Base-by-base conservation (phyloP, 352 stramenopile genomes). In the Pythium grandisporangium region DNA sequence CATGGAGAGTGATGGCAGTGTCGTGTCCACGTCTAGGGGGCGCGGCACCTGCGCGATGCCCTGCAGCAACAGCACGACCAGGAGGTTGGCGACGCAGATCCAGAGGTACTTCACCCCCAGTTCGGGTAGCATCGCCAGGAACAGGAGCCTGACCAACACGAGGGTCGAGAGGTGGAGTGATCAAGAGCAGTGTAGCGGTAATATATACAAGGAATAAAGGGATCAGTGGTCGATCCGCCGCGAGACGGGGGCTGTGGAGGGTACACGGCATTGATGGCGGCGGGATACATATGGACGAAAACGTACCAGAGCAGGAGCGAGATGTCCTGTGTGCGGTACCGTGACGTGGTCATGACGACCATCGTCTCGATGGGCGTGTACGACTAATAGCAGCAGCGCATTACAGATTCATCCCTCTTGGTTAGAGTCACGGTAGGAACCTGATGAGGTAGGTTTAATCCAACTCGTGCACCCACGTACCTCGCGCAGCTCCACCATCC, bases 91-190 rank as follows among this genome's bases (percentile, higher is more conserved):
- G 1, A 80, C 41, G 30, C 65, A 69, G 24, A 75, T 83, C 70
- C 73, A 87, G 30, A 90, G 49, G 42, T 83, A 87, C 12, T 69
- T 54, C 22, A 85, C 69, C 0, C 76, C 76, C 16, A 85, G 58
- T 16, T 81, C 70, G 1, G 63, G 53, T 0, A 68, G 40, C 53
- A 73, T 72, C 11, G 48, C 53, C 30, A 85, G 32, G 45, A 87
- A 90, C 23, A 80, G 48, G 48, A 85, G 60, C 76, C 70, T 85
- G 23, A n/a, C 30, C 11, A 14, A 37, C 12, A 35, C 21, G n/a
- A n/a, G n/a, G n/a, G n/a, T n/a, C n/a, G n/a, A n/a, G n/a, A n/a
- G n/a, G n/a, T n/a, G n/a, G n/a, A n/a, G n/a, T n/a, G n/a, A 32
- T 32, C 2, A 35, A 16, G 34, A 39, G 10, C 10, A 24, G 8